These are phyloP conservation scores for Candida silvatica DNA, from an alignment of 805 yeast genomes.

Conservation along the genomic window DNA sequence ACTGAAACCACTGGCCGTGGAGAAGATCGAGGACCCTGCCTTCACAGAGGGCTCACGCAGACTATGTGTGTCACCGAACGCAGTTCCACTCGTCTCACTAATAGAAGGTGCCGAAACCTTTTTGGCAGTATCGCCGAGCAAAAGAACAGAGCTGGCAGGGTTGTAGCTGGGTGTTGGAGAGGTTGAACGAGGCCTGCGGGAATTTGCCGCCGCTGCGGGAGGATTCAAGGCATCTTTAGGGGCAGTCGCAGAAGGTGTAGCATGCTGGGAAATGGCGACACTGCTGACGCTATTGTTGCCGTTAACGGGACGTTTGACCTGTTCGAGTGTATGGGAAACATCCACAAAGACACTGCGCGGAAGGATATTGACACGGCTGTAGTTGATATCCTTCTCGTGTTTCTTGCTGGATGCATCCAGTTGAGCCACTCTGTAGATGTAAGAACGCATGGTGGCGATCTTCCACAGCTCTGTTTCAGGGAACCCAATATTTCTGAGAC, in stretches of 20 bases:
- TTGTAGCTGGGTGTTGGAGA: constrained; percentile 3
- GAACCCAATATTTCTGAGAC: constrained; percentile 66
- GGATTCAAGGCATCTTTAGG: constrained; percentile 4
- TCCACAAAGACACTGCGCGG: constrained; percentile 49
- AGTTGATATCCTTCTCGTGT: constrained; percentile 3
- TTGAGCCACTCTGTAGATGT: constrained; percentile 51
- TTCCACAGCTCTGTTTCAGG: constrained; percentile 76
- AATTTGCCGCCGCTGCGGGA: no score
- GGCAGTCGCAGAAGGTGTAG: no score
- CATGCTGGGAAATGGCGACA: no score
- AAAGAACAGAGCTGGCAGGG: not conserved
- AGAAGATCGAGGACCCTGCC: constrained; percentile 8
- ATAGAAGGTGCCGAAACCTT: constrained; percentile 5
- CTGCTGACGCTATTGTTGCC: no score
- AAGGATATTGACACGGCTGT: constrained; percentile 21
- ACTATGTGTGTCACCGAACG: constrained; percentile 13
- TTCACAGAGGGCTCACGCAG: not conserved
- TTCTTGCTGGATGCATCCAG: constrained; percentile 24
- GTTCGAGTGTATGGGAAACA: constrained; percentile 21
- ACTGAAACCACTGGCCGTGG: constrained; percentile 14
- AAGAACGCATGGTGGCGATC: constrained; percentile 58
- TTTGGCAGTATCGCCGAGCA: constrained; percentile 1
- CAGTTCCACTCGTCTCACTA: constrained; percentile 13
- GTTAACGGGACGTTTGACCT: no score
- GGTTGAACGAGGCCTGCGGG: no score